A percentile compares a stretch with the other conserved stretches of the same genome.
Conservation (phyloP, 192 early-diverging fungal species). For the Backusella tuberculispora region DNA sequence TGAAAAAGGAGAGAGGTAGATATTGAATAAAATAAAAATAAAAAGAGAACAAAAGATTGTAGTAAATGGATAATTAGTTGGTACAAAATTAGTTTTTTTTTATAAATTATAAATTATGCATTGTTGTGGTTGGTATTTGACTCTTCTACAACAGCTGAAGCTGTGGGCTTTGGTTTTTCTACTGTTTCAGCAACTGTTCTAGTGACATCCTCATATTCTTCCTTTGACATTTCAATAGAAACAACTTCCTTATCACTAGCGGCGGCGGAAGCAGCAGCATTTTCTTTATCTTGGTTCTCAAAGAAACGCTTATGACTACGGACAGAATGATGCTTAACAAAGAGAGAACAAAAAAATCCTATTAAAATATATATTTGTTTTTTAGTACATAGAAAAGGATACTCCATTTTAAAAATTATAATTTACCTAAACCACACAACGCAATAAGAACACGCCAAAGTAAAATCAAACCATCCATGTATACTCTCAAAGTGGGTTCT, state of each 20-base stretch:
- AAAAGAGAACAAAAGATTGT: background rate
- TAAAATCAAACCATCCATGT: conserved; percentile 1
- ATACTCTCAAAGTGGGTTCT: background rate
- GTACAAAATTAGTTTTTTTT: background rate
- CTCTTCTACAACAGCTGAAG: background rate
- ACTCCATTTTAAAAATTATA: too few species aligned
- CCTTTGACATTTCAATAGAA: background rate
- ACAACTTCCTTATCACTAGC: background rate
- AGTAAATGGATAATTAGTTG: background rate
- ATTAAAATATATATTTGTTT: conserved; percentile 11
- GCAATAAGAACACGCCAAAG: conserved; percentile 20
- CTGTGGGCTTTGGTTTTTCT: background rate
- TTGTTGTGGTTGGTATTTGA: background rate
- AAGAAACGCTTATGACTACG: conserved; percentile 5
- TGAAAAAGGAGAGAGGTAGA: too few species aligned
- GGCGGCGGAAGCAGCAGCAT: background rate
- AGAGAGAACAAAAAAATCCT: conserved; percentile 28
- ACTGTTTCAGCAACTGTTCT: background rate
- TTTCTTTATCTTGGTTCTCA: background rate
- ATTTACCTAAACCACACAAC: conserved; percentile 9
- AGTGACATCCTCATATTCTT: background rate
- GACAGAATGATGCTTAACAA: conserved; percentile 31
- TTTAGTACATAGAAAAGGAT: too few species aligned
- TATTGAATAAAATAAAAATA: too few species aligned
- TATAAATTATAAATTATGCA: background rate